Evolutionary conservation across 192 early-diverging fungal genomes (phyloP).

Genomic region (Rhizophagus sp.): DNA sequence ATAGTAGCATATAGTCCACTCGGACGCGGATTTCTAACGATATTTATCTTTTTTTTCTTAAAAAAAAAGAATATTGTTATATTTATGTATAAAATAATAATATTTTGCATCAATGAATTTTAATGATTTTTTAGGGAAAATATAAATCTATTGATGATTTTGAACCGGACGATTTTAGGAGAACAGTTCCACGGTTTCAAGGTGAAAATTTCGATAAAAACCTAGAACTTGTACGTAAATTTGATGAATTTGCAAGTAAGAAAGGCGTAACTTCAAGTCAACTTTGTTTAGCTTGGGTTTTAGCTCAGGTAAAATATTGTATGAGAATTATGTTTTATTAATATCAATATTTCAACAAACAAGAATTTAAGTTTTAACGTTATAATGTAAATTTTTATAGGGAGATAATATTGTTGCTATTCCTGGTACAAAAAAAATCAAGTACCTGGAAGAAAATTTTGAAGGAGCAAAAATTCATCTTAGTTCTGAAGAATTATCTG

Average conservation of each 20-base stretch:
- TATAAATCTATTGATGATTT: constrained; percentile 58
- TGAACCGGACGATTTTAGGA: constrained; percentile 53
- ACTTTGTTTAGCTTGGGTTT: constrained; percentile 66
- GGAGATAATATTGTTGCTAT: constrained; percentile 40
- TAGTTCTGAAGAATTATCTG: constrained; percentile 33
- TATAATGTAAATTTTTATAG: too few species aligned
- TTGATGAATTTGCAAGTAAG: constrained; percentile 53
- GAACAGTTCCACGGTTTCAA: constrained; percentile 55
- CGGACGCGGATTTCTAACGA: constrained; percentile 68
- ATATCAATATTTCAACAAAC: too few species aligned
- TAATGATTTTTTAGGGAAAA: constrained; percentile 57
- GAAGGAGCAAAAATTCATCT: constrained; percentile 41
- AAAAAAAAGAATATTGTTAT: too few species aligned
- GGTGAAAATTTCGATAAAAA: constrained; percentile 65
- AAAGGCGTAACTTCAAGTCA: constrained; percentile 53
- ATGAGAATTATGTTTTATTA: too few species aligned
- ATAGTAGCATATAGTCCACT: constrained; percentile 74
- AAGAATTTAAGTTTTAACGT: too few species aligned
- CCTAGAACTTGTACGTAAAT: constrained; percentile 55
- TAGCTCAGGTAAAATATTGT: constrained; percentile 58
- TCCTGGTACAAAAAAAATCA: constrained; percentile 56
- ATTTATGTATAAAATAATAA: too few species aligned
- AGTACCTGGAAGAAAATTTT: constrained; percentile 45
- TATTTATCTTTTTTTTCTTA: not conserved
- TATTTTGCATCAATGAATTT: constrained; percentile 7